Evolutionary conservation across 805 yeast genomes (phyloP), one percentile per base, ranked within the genome.

Genomic region (Yarrowia sp.): DNA sequence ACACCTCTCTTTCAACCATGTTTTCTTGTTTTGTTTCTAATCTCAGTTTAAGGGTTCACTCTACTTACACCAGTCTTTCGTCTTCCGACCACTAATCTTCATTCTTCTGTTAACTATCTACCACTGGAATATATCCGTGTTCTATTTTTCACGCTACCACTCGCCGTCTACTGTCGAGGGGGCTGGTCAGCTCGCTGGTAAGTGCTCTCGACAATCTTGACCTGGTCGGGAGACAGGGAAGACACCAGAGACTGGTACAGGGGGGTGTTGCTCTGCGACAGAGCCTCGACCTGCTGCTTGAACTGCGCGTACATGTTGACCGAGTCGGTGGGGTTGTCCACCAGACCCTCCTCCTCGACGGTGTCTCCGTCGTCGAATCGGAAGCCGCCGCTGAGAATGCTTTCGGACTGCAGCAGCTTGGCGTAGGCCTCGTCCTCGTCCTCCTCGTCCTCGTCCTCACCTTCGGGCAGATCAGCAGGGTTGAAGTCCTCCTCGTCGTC

Each of bases 271-370:
- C 77, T 75, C 40, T 79, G 82, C 73, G 86, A 88, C 22, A 90
- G 75, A 1, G 76, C 74, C 3, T 80, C 70, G 16, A 91, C 78
- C 19, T 85, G 83, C 19, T 85, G 83, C 69, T 87, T 86, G 77
- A 92, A 87, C 2, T 86, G 85, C 15, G 82, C 82, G 77, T 87
- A 92, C 3, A 90, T 88, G 75, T 94, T 90, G 63, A 92, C 79
- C 50, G 82, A 80, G 75, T 94, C 98, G 59, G 95, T 82, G 3
- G 96, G 88, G 0, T 94, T 89, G 72, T 88, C 89, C 35, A 90
- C 85, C 75, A 90, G 81, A 10, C 97, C 87, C 75, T 90, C 97
- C 75, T 93, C 98, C 56, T 88, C 87, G 55, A 90, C 82, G 9
- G 90, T 95, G 61, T 89, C 95, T 64, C 86, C 87, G 10, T 86